A percentile compares a stretch with the other conserved stretches of the same genome.
Conservation (phyloP, 2,329 filamentous ascomycete genomes). For the Aspergillus candidus region DNA sequence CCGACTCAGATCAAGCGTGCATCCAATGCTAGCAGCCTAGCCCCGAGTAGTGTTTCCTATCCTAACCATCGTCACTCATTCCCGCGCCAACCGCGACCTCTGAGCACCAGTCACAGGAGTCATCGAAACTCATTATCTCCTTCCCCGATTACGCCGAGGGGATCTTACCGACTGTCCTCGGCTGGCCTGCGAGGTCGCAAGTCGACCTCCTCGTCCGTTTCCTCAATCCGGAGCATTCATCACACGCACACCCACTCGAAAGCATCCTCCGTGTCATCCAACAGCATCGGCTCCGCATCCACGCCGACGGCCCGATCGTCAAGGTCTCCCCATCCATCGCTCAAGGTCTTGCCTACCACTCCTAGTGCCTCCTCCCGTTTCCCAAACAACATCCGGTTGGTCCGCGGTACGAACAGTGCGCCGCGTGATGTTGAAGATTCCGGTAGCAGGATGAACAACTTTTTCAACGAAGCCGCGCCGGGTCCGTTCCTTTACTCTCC, state of each 20-base stretch:
- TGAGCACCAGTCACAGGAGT: conserved; percentile 30
- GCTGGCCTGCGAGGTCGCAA: conserved; percentile 82
- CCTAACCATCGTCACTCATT: conserved; percentile 38
- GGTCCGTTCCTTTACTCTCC: conserved; percentile 34
- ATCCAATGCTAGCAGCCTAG: conserved; percentile 37
- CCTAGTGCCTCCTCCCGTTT: conserved; percentile 67
- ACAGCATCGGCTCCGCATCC: conserved; percentile 62
- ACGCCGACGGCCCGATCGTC: conserved; percentile 61
- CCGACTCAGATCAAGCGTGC: conserved; percentile 36
- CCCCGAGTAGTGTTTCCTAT: conserved; percentile 39
- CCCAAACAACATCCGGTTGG: conserved; percentile 78
- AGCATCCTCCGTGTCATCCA: conserved; percentile 85
- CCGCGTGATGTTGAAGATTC: conserved; percentile 22
- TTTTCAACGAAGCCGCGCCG: conserved; percentile 36
- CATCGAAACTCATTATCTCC: conserved; percentile 75
- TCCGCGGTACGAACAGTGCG: conserved; percentile 48
- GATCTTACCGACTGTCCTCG: conserved; percentile 76
- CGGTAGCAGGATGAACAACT: conserved; percentile 21
- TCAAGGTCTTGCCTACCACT: conserved; percentile 91
- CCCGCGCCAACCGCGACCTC: conserved; percentile 30
- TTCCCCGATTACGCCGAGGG: conserved; percentile 79
- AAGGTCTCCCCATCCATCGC: conserved; percentile 77
- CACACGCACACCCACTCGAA: conserved; percentile 88
- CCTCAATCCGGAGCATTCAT: conserved; percentile 85
- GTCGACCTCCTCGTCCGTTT: conserved; percentile 92